Evolutionary conservation across 805 yeast genomes (phyloP), one percentile per base, ranked within the genome.

Genomic region (Cyberlindnera meyerae): DNA sequence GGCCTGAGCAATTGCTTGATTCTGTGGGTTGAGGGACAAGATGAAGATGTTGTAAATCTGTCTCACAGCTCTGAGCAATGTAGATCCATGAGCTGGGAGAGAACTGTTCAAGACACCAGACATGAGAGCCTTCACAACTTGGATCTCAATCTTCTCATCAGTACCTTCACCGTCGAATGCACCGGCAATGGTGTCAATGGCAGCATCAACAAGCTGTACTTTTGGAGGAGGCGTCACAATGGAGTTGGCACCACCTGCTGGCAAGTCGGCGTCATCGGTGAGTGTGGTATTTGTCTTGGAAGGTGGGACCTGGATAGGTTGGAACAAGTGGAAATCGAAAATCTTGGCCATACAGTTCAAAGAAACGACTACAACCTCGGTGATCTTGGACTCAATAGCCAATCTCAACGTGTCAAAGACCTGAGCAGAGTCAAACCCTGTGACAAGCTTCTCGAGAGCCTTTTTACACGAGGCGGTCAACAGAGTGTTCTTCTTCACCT

Each of bases 1-100:
- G 2, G 96, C 97, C 65, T 94, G 97, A 0, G 98, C 97, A 42
- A 89, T 79, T 1, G 88, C 84, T 62, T 93, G 98, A 55, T 88
- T 90, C 18, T 83, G 68, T 4, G 90, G 77, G 14, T 82, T 78
- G 42, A 83, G 68, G 0, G 97, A 87, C 38, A 86, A 72, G 28
- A 93, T 81, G 54, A 90, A 94, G 18, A 94, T 84, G 57, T 88
- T 89, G 65, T 93, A 93, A 18, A 90, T 86, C 53, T 86, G 96
- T 59, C 97, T 76, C 25, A 94, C 81, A 0, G 97, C 97, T 54
- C 84, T 86, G 43, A 93, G 66, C 35, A 93, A 66, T 1, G 89
- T 77, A 8, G 88, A 84, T 3, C 97, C 97, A 55, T 93, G 98
- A 15, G 88, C 86, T 18, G 89, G 84, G 60, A 84, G 70, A 24